Evolutionary conservation across 352 stramenopile species (phyloP), one percentile per base, ranked within the genome.

Genomic region (Pythium diclinum): DNA sequence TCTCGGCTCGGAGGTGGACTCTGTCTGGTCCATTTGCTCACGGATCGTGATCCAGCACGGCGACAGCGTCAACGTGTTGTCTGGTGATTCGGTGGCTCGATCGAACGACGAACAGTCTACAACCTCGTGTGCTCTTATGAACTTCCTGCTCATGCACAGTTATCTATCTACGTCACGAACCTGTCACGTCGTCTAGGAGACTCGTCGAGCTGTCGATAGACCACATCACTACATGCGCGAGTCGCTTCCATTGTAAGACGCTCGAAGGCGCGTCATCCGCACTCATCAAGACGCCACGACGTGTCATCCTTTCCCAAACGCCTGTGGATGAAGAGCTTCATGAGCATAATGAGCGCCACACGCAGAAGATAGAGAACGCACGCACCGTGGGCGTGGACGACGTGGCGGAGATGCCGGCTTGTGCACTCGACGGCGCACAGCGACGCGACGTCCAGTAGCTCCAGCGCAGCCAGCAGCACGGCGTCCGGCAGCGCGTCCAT

Each of bases 21-120:
- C n/a, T 42, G 30, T 48, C 17, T 44, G 44, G n/a, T 48, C 4
- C 30, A 17, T 55, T 25, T 19, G 19, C 0, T 33, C 16, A 11
- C 42, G 21, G 16, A 63, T 54, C 3, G 28, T 5, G 8, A 23
- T 19, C 44, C 57, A 63, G 32, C 57, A 63, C 16, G 38, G 57
- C 57, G 57, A 63, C 3, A 46, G 44, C 57, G 54, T 34, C 6
- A 63, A 33, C 44, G 57, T 63, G 21, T 63, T 63, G 6, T 6
- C 21, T 2, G 57, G 57, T 5, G 57, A 56, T 6, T 63, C 57
- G 10, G 56, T 28, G 3, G 23, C 28, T 4, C 44, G 44, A 11
- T 63, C 44, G 17, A 56, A 40, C 8, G 57, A 63, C 16, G 57
- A 63, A 28, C 57, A 63, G 30, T n/a, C 57, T 63, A 36, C 32